These are phyloP conservation scores for Cladosporium sp. DNA, from an alignment of 2,329 filamentous ascomycete species.

Conservation along the genomic window DNA sequence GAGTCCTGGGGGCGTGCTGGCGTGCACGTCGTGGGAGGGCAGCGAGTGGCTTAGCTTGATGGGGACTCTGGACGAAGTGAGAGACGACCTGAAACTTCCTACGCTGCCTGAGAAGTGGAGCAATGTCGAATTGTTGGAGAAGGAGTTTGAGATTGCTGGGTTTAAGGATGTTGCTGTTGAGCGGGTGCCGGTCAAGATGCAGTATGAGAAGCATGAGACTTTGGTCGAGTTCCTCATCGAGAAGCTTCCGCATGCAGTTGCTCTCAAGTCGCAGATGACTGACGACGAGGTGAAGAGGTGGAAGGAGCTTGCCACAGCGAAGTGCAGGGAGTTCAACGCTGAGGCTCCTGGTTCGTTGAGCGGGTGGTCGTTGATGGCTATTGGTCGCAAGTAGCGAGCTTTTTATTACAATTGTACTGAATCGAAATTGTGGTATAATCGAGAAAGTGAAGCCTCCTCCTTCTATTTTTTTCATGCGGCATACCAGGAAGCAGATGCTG, in stretches of 20 bases:
- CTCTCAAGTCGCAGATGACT: slow-evolving; percentile 27
- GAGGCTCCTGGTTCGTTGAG: slow-evolving; percentile 31
- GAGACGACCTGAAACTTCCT: slow-evolving; percentile 27
- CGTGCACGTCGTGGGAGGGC: slow-evolving; percentile 33
- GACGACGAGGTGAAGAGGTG: slow-evolving; percentile 29
- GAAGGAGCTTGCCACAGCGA: slow-evolving; percentile 26
- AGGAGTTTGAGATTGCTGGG: slow-evolving; percentile 33
- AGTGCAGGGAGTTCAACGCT: slow-evolving; percentile 28
- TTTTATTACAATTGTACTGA: neutral
- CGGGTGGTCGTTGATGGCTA: slow-evolving; percentile 32
- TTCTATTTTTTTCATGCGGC: neutral
- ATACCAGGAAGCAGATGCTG: neutral
- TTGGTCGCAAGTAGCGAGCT: slow-evolving; percentile 31
- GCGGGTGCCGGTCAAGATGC: slow-evolving; percentile 32
- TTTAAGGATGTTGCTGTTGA: slow-evolving; percentile 32
- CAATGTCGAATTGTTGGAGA: slow-evolving; percentile 24
- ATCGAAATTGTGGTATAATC: slow-evolving; percentile 3
- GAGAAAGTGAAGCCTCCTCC: neutral
- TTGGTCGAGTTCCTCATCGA: slow-evolving; percentile 28
- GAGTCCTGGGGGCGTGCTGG: slow-evolving; percentile 29
- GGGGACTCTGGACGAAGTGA: slow-evolving; percentile 25
- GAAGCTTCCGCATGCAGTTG: slow-evolving; percentile 32
- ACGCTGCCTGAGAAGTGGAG: slow-evolving; percentile 33
- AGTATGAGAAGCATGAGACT: slow-evolving; percentile 27
- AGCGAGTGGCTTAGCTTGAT: slow-evolving; percentile 36